Conservation (phyloP, 805 yeast genomes). For the Clavispora santaluciae region DNA sequence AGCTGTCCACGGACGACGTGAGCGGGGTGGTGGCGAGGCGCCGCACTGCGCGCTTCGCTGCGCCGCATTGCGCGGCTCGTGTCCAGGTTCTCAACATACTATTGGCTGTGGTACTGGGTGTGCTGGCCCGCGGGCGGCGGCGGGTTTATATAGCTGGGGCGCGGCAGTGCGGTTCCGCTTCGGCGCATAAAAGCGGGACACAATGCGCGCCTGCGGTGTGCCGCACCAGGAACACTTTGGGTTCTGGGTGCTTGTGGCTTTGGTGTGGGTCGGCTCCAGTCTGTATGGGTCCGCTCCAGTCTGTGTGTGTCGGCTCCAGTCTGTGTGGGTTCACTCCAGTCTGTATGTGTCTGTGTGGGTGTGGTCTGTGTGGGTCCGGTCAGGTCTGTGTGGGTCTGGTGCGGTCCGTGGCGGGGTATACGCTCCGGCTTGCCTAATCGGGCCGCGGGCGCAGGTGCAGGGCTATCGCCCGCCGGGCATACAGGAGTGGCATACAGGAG, state of each 20-base stretch:
- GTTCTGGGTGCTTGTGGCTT: too few species aligned
- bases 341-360: too few species aligned
- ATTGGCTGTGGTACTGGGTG: too few species aligned
- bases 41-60: constrained; percentile 1
- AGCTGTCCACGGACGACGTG: constrained; percentile 29
- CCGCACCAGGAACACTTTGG: too few species aligned
- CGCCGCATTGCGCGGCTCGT: constrained; percentile 3
- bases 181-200: constrained; percentile 2
- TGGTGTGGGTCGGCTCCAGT: too few species aligned
- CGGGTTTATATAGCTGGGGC: constrained; percentile 3
- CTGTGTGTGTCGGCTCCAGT: too few species aligned
- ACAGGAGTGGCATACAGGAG: too few species aligned
- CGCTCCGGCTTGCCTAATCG: constrained; percentile 1
- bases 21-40: constrained; percentile 12
- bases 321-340: too few species aligned
- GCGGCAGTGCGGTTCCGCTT: constrained; percentile 16
- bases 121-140: too few species aligned
- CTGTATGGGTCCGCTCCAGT: too few species aligned
- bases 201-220: not conserved
- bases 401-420: not conserved
- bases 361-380: too few species aligned
- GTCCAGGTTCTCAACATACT: constrained; percentile 12
- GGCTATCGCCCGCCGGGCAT: not conserved
- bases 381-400: too few species aligned
- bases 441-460: not conserved